Evolutionary conservation across 345 rosid species (phyloP).

Genomic region (Brassica cretica): DNA sequence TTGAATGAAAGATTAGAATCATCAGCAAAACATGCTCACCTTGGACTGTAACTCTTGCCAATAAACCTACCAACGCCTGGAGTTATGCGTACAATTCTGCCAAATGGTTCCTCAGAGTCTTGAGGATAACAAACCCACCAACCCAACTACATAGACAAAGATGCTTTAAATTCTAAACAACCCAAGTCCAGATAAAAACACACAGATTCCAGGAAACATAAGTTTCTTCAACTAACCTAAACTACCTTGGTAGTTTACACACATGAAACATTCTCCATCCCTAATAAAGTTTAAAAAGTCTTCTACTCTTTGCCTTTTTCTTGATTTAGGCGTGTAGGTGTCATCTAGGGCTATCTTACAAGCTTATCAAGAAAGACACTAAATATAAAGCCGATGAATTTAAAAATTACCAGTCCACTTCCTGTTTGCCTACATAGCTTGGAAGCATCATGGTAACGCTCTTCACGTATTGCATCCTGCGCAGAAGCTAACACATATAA

Average conservation of each 20-base stretch:
- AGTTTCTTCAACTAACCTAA: background rate
- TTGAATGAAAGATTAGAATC: background rate
- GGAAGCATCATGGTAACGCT: conserved; percentile 90
- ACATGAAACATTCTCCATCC: background rate
- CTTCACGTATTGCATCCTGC: conserved; percentile 77
- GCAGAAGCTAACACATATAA: conserved; percentile 10
- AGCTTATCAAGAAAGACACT: background rate
- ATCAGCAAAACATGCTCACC: conserved; percentile 43
- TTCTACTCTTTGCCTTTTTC: background rate
- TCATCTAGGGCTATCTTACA: background rate
- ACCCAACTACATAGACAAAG: conserved; percentile 62
- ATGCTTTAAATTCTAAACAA: background rate
- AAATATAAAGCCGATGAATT: background rate
- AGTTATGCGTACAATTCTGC: conserved; percentile 74
- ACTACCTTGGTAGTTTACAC: background rate
- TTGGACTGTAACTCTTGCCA: conserved; percentile 84
- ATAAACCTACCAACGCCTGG: conserved; percentile 89
- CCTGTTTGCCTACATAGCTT: conserved; percentile 69
- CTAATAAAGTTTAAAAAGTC: background rate
- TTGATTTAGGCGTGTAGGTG: too few species aligned
- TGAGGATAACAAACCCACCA: conserved; percentile 97
- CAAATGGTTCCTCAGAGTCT: conserved; percentile 83
- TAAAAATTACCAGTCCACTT: conserved; percentile 75
- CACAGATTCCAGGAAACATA: conserved; percentile 3
- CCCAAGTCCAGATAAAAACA: conserved; percentile 6